Percentiles rank a stretch among this genome's conserved stretches.
Evolutionary conservation across 1,139 yeast species (phyloP).

Genomic region (Zhuliangozyma blackwelliae): DNA sequence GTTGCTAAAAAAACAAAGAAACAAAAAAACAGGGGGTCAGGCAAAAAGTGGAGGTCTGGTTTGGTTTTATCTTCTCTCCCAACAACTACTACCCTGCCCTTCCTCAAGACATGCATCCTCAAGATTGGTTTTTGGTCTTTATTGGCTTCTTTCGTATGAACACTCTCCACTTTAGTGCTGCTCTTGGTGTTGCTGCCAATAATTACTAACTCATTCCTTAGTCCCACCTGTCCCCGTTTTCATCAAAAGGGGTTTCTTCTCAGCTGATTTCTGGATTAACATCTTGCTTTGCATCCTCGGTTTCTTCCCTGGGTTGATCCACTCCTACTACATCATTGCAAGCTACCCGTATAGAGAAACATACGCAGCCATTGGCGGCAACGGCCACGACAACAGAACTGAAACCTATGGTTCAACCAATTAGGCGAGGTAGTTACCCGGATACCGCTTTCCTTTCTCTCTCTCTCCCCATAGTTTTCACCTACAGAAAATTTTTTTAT

Average conservation of each 20-base stretch:
- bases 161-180: conserved; percentile 1
- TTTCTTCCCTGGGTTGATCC: conserved; percentile 74
- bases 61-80: too few relatives aligned
- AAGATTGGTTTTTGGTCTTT: conserved; percentile 76
- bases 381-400: conserved; percentile 25
- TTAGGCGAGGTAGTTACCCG: not conserved
- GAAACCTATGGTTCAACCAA: conserved; percentile 24
- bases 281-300: conserved; percentile 73
- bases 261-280: conserved; percentile 72
- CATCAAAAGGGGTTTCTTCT: conserved; percentile 67
- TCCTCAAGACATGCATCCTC: conserved; percentile 10
- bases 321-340: conserved; percentile 57
- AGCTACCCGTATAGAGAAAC: conserved; percentile 40
- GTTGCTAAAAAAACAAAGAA: too few relatives aligned
- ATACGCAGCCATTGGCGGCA: conserved; percentile 19
- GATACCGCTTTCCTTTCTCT: too few relatives aligned
- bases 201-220: conserved; percentile 2
- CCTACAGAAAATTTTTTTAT: too few relatives aligned
- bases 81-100: too few relatives aligned
- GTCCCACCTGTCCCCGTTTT: conserved; percentile 82
- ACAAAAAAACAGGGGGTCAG: too few relatives aligned
- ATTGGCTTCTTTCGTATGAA: conserved; percentile 58
- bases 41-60: too few relatives aligned
- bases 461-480: too few relatives aligned
- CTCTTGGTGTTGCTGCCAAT: conserved; percentile 4